Percentiles rank a stretch among this genome's conserved stretches.
These are phyloP conservation scores for Chlamydomonas incerta DNA, from an alignment of 139 green algal species.

Conservation along the genomic window DNA sequence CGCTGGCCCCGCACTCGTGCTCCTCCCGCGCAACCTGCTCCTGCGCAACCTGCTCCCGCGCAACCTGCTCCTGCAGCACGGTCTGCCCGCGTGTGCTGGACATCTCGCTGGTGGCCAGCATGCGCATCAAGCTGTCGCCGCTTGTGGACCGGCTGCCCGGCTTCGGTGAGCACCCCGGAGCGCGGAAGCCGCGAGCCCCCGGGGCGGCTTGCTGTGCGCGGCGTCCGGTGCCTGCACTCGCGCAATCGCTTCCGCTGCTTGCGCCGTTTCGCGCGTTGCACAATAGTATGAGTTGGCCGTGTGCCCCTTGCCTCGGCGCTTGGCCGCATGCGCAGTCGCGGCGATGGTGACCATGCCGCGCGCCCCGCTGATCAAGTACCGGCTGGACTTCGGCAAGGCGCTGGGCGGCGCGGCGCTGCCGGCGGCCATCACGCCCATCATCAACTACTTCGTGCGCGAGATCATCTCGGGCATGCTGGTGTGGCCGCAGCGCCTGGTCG, in stretches of 20 bases:
- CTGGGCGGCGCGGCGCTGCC: constrained; percentile 50
- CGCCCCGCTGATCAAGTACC: constrained; percentile 66
- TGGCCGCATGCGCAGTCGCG: constrained; percentile 45
- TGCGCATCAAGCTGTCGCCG: constrained; percentile 71
- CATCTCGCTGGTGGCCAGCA: constrained; percentile 77
- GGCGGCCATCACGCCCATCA: constrained; percentile 51
- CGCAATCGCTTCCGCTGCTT: no score
- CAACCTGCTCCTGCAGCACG: no score
- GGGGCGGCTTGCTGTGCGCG: no score
- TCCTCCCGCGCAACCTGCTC: no score
- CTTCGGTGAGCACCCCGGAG: constrained; percentile 81
- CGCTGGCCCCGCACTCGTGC: no score
- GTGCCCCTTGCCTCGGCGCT: no score
- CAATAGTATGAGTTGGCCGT: no score
- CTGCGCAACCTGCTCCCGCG: no score
- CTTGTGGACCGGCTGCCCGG: constrained; percentile 80
- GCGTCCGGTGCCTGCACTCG: no score
- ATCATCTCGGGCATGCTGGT: constrained; percentile 60
- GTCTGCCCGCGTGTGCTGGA: constrained; percentile 89
- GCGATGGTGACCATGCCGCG: constrained; percentile 39
- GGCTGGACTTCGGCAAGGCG: constrained; percentile 63
- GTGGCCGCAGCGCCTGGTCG: constrained; percentile 66
- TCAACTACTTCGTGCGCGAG: constrained; percentile 58
- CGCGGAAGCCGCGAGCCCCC: no score
- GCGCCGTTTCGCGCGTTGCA: no score